Conservation (phyloP, 805 yeast species). For the Torulaspora delbrueckii region DNA sequence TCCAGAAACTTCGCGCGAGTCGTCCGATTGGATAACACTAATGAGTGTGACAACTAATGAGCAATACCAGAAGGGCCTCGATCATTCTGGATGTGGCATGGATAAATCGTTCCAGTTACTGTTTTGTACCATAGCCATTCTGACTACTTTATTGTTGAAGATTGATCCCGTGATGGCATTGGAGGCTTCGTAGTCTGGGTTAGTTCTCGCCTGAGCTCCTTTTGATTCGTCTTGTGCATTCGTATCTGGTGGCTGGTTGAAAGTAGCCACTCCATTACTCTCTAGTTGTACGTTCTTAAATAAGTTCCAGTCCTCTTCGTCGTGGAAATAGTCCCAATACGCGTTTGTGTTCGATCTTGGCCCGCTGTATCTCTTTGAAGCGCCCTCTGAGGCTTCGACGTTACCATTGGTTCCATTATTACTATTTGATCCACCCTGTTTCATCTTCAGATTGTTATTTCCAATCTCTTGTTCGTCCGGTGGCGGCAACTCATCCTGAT, state of each 20-base stretch:
- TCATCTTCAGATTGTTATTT: slow-evolving; percentile 10
- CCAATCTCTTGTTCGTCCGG: slow-evolving; percentile 24
- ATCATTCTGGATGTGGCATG: slow-evolving; percentile 9
- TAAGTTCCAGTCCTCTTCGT: slow-evolving; percentile 31
- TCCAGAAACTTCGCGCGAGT: slow-evolving; percentile 10
- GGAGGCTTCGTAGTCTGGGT: background rate
- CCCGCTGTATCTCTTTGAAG: slow-evolving; percentile 6
- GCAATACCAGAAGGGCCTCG: background rate
- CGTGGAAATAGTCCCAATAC: slow-evolving; percentile 33
- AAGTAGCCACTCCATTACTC: slow-evolving; percentile 26
- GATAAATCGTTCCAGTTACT: slow-evolving; percentile 18
- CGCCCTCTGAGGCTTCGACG: slow-evolving; percentile 2
- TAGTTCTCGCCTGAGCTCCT: background rate
- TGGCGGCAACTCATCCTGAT: slow-evolving; percentile 27
- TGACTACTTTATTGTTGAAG: slow-evolving; percentile 15
- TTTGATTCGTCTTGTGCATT: background rate
- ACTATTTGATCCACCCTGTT: slow-evolving; percentile 6
- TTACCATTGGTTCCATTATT: slow-evolving; percentile 4
- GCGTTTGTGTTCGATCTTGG: slow-evolving; percentile 11
- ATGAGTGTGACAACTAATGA: background rate
- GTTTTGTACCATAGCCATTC: slow-evolving; percentile 13
- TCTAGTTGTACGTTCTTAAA: slow-evolving; percentile 25
- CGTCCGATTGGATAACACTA: background rate
- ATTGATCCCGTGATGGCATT: slow-evolving; percentile 17
- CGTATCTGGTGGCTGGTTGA: slow-evolving; percentile 10